These are phyloP conservation scores for Myxozyma neglecta DNA, from an alignment of 805 yeast species.

Conservation along the genomic window DNA sequence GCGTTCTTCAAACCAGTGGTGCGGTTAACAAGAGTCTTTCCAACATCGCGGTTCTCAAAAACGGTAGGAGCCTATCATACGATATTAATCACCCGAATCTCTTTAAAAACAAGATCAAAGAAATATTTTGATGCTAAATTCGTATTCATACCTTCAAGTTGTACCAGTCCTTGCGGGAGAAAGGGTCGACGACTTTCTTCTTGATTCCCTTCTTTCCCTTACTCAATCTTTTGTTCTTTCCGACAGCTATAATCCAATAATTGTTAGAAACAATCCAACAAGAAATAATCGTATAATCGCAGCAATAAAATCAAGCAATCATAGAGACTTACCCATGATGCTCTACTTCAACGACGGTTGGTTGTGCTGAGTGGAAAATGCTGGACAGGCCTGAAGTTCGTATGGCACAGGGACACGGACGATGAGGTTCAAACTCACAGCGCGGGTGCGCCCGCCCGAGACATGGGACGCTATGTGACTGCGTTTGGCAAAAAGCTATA, in stretches of 20 bases:
- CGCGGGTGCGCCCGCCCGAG: background rate
- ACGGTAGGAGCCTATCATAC: constrained; percentile 77
- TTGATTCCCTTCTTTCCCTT: constrained; percentile 96
- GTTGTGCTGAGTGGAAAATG: constrained; percentile 3
- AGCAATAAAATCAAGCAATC: background rate
- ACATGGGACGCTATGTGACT: background rate
- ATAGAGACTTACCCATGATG: constrained; percentile 28
- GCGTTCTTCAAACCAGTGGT: constrained; percentile 97
- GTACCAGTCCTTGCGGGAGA: constrained; percentile 96
- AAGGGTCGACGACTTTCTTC: constrained; percentile 99
- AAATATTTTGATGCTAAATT: background rate
- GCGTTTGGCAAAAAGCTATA: background rate
- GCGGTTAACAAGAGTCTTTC: constrained; percentile 97
- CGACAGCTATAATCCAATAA: constrained; percentile 57
- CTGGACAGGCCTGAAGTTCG: constrained; percentile 4
- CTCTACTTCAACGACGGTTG: constrained; percentile 19
- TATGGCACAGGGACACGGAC: background rate
- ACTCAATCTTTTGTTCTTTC: constrained; percentile 80
- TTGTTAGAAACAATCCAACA: background rate
- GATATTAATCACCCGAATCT: constrained; percentile 30
- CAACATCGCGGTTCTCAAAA: constrained; percentile 97
- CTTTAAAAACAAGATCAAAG: background rate
- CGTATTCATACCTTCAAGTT: constrained; percentile 18
- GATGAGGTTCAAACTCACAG: background rate
- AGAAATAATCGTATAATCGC: background rate